Evolutionary conservation across 139 green algal genomes (phyloP), one percentile per base, ranked within the genome.

Genomic region (Pleodorina starrii): DNA sequence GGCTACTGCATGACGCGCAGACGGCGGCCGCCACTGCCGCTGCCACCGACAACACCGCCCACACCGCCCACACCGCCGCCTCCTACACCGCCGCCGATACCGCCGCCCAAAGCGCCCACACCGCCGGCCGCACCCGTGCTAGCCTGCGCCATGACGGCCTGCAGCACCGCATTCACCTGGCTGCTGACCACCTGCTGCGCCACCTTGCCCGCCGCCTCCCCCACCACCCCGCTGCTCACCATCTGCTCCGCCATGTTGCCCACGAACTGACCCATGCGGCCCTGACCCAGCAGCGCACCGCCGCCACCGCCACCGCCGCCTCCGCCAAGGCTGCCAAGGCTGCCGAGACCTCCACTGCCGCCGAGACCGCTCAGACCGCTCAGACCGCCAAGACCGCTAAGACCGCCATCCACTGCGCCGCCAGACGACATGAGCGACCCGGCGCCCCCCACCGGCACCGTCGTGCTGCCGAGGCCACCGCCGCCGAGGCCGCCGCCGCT

Each of bases 111-210:
- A n/a, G n/a, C n/a, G n/a, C n/a, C n/a, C n/a, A n/a, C n/a, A 9
- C 54, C 54, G 3, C 54, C 54, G 25, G 54, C 6, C 25, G 7
- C 54, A 66, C 7, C 7, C 9, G 54, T 25, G 6, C 21, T 25
- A 32, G 54, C 54, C 25, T 66, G 25, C 6, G 54, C 43, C 76
- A 48, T 71, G 48, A 84, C 50, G 21, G 76, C 48, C 50, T 71
- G n/a, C 19, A 84, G 50, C 76, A 84, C 36, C 5, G 50, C 32
- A 32, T 84, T 84, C 11, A 84, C 76, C 76, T 84, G 76, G 50
- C 71, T 84, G 50, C 48, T 84, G 29, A 84, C 76, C n/a, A 84
- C 50, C 36, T 84, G 76, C 76, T 69, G 32, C n/a, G 76, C 76
- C 48, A 84, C 76, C 76, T 84, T 84, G 76, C 76, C 76, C 76